These are phyloP conservation scores for Elaeis guineensis DNA, from an alignment of 176 grass and related monocot species.

Conservation along the genomic window DNA sequence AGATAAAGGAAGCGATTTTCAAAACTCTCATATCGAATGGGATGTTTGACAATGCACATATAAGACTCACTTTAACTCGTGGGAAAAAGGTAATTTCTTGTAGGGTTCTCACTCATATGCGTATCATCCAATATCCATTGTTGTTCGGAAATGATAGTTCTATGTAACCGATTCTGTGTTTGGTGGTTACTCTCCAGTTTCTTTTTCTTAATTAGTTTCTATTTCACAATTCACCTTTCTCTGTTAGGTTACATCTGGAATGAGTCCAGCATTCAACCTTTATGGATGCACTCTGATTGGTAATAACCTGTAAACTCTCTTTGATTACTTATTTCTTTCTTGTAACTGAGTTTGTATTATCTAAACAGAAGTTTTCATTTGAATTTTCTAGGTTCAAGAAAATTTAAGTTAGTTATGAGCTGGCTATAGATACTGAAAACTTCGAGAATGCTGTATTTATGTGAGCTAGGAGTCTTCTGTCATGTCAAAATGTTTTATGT, in stretches of 20 bases:
- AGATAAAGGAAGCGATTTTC: constrained; percentile 93
- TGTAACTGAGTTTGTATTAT: not conserved
- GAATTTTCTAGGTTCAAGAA: too few species aligned
- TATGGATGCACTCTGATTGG: constrained; percentile 93
- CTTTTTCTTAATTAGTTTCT: not conserved
- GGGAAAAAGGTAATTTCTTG: constrained; percentile 73
- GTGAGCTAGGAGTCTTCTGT: too few species aligned
- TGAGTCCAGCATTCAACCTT: constrained; percentile 95
- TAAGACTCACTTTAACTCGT: constrained; percentile 86
- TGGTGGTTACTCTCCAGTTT: too few species aligned
- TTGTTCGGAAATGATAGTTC: too few species aligned
- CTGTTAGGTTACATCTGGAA: constrained; percentile 90
- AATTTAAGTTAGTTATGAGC: too few species aligned
- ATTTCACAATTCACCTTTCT: constrained; percentile 22
- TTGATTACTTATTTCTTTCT: constrained; percentile 1
- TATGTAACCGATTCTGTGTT: too few species aligned
- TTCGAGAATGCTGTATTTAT: too few species aligned
- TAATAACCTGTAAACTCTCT: constrained; percentile 30
- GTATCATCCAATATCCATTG: too few species aligned
- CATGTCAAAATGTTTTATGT: too few species aligned
- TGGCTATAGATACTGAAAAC: too few species aligned
- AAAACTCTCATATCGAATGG: constrained; percentile 86
- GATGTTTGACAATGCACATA: constrained; percentile 94
- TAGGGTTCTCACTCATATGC: too few species aligned
- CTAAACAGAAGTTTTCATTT: too few species aligned